Base-by-base conservation (phyloP, 345 rosid species). In the Microthlaspi erraticum region DNA sequence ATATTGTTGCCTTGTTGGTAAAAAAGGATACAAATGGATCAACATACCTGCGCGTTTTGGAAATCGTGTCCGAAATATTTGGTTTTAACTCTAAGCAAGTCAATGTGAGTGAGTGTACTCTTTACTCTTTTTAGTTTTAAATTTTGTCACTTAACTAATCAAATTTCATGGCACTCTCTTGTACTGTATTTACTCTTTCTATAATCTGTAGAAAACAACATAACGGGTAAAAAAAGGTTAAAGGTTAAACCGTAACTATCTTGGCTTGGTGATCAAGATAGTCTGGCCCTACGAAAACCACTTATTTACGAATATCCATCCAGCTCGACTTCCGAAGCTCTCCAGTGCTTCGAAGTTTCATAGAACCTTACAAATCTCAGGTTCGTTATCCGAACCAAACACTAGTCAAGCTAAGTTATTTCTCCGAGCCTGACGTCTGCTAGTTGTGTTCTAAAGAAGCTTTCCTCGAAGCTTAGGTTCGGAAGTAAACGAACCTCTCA, bases 221-320 rank as follows among this genome's bases (percentile, higher is more conserved):
- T 9, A n/a, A 45, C 26, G 18, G 18, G 66, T 70, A 59, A 48
- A 14, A 59, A 51, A 41, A 32, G 1, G 1, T 11, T 6, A 51
- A 52, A 12, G 5, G 5, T 26, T 60, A 19, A 63, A 45, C 45
- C 6, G 34, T 19, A 17, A 3, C 3, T 3, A 38, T 29, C n/a
- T 2, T 26, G 20, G 64, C 88, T 84, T 86, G 88, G 85, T 64
- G 68, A 52, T 53, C 90, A 87, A 80, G 83, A 8, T 57, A 71
- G 36, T 0, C 7, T 20, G 71, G 38, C 48, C 72, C 78, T 68
- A 75, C 74, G 41, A 48, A 31, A 16, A 12, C 10, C 19, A 8
- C 3, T 32, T 16, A 46, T 64, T 78, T 81, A 79, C 88, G 16
- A 14, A 39, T 20, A 76, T 59, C 71, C 85, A 75, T 71, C 12